phyloP scores from a whole-genome alignment of 495 filamentous ascomycete genomes.

The Aspergillus hancockii region DNA sequence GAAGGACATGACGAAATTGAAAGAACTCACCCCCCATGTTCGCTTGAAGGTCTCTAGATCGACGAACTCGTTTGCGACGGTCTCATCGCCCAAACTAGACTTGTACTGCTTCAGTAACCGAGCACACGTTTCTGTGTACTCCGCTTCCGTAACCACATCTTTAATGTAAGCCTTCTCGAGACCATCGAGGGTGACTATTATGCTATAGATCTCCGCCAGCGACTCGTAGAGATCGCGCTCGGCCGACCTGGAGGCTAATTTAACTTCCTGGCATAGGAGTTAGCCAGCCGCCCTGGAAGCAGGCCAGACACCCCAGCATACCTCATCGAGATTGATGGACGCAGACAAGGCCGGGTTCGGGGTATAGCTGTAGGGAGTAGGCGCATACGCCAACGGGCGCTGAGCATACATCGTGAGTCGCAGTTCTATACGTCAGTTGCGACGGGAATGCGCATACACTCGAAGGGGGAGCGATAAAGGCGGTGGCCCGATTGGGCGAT shows the following conservation, averaged over 20 bases:
- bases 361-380: conserved; percentile 87
- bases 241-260: conserved; percentile 77
- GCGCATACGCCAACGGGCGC: conserved; percentile 70
- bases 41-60: conserved; percentile 93
- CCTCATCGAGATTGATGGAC: conserved; percentile 91
- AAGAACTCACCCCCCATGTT: conserved; percentile 76
- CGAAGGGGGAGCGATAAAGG: conserved; percentile 19
- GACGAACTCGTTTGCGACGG: conserved; percentile 76
- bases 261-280: conserved; percentile 71
- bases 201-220: conserved; percentile 95
- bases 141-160: conserved; percentile 85
- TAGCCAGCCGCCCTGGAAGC: conserved; percentile 18
- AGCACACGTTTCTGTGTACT: conserved; percentile 95
- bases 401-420: conserved; percentile 42
- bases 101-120: conserved; percentile 96
- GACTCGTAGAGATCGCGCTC: conserved; percentile 95
- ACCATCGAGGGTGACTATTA: conserved; percentile 92
- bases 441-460: conserved; percentile 3
- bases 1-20: neutral
- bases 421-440: conserved; percentile 7
- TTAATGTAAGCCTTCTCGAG: conserved; percentile 96
- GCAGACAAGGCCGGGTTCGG: conserved; percentile 76
- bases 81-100: conserved; percentile 84
- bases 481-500: conserved; percentile 25
- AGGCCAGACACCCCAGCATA: conserved; percentile 35